Conservation (phyloP, 352 stramenopile genomes). For the Pythium aristosporum region DNA sequence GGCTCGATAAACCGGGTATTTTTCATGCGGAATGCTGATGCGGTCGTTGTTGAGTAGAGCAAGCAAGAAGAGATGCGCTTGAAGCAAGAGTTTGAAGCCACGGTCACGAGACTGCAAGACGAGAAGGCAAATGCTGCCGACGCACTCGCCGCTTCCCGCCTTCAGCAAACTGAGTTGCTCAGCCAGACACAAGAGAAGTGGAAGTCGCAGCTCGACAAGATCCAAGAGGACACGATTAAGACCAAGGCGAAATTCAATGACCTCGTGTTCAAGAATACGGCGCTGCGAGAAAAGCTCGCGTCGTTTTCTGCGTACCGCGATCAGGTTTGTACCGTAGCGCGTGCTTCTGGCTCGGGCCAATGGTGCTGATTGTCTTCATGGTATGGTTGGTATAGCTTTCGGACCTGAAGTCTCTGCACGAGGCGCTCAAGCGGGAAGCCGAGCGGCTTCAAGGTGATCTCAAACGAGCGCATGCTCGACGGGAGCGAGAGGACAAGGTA, state of each 20-base stretch:
- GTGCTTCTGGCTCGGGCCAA: background rate
- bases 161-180: constrained; percentile 64
- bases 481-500: constrained; percentile 30
- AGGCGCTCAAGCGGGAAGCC: constrained; percentile 52
- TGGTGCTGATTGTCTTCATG: constrained; percentile 1
- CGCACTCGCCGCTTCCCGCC: constrained; percentile 8
- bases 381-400: constrained; percentile 33
- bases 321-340: constrained; percentile 41
- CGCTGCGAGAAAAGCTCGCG: constrained; percentile 65
- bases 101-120: constrained; percentile 54
- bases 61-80: constrained; percentile 54
- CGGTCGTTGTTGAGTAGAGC: constrained; percentile 34
- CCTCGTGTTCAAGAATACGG: constrained; percentile 76
- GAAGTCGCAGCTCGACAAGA: constrained; percentile 71
- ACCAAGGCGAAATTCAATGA: constrained; percentile 74
- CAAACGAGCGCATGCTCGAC: constrained; percentile 36
- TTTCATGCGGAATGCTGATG: no score
- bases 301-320: constrained; percentile 62
- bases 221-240: constrained; percentile 63
- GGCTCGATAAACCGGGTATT: no score
- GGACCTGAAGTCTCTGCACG: constrained; percentile 55
- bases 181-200: constrained; percentile 72
- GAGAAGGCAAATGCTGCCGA: constrained; percentile 55
- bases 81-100: constrained; percentile 57
- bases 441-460: constrained; percentile 46